Evolutionary conservation across 371 early-diverging fungal genomes (phyloP), one percentile per base, ranked within the genome.

Genomic region (Entomophthora muscae): DNA sequence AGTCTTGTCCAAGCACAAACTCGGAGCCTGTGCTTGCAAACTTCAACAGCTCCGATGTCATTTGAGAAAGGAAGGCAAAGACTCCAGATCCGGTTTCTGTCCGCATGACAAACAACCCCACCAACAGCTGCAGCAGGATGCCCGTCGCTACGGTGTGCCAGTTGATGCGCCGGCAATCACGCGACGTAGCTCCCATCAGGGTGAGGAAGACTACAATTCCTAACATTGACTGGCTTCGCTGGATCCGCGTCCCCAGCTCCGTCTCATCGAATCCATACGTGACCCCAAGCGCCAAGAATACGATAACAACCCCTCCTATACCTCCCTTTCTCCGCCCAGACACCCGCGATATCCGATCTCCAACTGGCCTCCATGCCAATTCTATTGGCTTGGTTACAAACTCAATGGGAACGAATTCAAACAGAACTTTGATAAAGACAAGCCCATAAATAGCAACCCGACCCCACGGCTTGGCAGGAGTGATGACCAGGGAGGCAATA

Each of bases 21-120:
- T 67, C 67, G 10, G 83, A 72, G 65, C 91, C 92, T 55, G 69
- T 66, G n/a, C 64, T 26, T 30, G 90, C 77, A 66, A 83, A 86
- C 1, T 68, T 72, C 12, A 93, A 76, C 68, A 90, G 83, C 27
- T 72, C 72, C 63, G 81, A 74, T 27, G 84, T 82, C 65, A 81
- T 75, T 21, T 65, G 70, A 29, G 91, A 77, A 26, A 85, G 63
- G 84, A 86, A 90, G 29, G 75, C 66, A 75, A 93, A 92, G 53
- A 91, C 68, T 63, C 81, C 75, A 60, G 81, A 78, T 24, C 93
- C 93, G 64, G 82, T 80, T n/a, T 71, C 64, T 52, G 86, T 84
- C 60, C 83, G 79, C 67, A 91, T 78, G 31, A 91, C 87, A 68
- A 93, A 79, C 42, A 90, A 73, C 28, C 84, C 94, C 55, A 93